Base-by-base conservation (phyloP, 2,329 filamentous ascomycete genomes). In the Lasiodiplodia hormozganensis region DNA sequence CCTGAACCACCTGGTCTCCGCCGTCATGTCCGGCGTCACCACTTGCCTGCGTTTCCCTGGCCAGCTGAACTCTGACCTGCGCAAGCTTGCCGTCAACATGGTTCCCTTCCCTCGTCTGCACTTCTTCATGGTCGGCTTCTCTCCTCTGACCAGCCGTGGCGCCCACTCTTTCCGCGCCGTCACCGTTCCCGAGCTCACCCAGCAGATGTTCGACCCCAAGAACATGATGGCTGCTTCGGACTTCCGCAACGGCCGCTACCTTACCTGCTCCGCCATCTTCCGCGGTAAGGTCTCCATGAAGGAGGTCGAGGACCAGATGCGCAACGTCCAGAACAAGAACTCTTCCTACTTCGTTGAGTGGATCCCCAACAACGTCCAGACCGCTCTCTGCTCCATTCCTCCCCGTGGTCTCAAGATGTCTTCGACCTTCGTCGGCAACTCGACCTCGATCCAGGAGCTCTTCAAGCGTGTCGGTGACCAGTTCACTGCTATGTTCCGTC, bases 151-250 rank as follows among this genome's bases (percentile, higher is more conserved):
- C 83, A 97, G 93, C 85, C 91, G 92, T 83, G 90, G 90, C 77
- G 92, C 95, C 75, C 85, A 96, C 88, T 93, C 92, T 76, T 99
- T 98, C 95, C 96, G 96, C 81, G 95, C 96, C 75, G 92, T 98
- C 83, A 94, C 91, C 79, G 96, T 99, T 71, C 95, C 96, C 69
- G 96, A 99, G 88, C 89, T 99, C 83, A 98, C 96, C 79, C 96
- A 99, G 88, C 96, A 99, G 85, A 98, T 99, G 94, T 99, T 97
- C 88, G 96, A 99, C 88, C 95, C 96, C 80, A 99, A 98, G 94
- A 99, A 99, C 91, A 99, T 99, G 95, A 99, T 99, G 96, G 96
- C 96, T 85, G 96, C 96, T 74, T 96, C 94, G 73, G 96, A 99
- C 87, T 99, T 99, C 94, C 93, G 96, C 79, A 99, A 98, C 85